Evolutionary conservation across 768 basidiomycete species (phyloP), one percentile per base, ranked within the genome.

Genomic region (Galerina marginata): DNA sequence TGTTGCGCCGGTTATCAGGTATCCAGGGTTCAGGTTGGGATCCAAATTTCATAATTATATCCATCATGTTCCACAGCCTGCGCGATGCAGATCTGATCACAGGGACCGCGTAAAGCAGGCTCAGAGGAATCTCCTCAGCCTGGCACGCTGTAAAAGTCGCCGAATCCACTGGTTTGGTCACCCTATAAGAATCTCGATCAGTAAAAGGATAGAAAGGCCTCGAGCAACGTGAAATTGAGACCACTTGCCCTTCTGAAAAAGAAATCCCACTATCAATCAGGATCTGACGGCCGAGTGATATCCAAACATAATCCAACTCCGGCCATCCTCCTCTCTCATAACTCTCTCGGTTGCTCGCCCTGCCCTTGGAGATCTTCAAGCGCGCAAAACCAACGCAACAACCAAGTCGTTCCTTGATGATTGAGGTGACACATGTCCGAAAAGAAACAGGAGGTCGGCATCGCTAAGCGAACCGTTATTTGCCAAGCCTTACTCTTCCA

Each of bases 1-100:
- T 56, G 38, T 33, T 29, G 47, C 38, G 50, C 55, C 60, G 60
- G 54, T 61, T 61, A 61, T 39, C 47, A 58, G 45, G 23, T 54
- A 54, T 54, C 50, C 16, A 57, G 61, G 56, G 55, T 59, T 54
- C 62, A 63, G 62, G 62, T 59, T 63, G 49, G 49, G 40, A 40
- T 33, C 23, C 38, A 33, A 33, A 33, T 33, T 33, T 33, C 29
- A 33, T 33, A 33, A 33, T 55, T 52, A 50, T 52, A 54, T 26
- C 54, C 62, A 63, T 63, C 57, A 63, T 54, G 40, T 37, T 47
- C 36, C 42, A 43, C 39, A 54, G 20, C 44, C 44, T 29, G 36
- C 58, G 58, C 51, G 50, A 47, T 54, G 52, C 62, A 53, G 62
- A 63, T 63, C 62, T 59, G 38, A 59, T 63, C 61, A 54, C 53